Base-by-base conservation (phyloP, 2,329 filamentous ascomycete genomes). In the Trichoderma gracile region DNA sequence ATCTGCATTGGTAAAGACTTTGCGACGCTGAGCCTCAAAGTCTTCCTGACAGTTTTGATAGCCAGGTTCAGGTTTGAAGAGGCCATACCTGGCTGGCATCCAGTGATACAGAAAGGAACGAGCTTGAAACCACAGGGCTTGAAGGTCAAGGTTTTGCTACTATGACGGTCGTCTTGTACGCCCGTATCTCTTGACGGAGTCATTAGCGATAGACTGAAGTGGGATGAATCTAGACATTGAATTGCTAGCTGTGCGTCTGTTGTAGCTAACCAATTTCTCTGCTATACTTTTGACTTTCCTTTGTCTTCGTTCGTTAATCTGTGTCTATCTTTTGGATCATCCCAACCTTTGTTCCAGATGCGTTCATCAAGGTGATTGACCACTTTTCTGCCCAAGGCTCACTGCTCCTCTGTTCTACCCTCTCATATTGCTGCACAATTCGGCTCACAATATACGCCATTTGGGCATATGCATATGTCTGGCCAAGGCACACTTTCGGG, bases 1-100 rank as follows among this genome's bases (percentile, higher is more conserved):
- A 38, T 60, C 19, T 60, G 57, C 45, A 60, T 60, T 9, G 57
- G 57, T 17, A 60, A 60, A 33, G 57, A 60, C 14, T 60, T 60
- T 52, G 57, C 57, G 2, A 47, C 45, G 7, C 19, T 60, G 3
- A 60, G 57, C 43, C 43, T 60, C 1, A 60, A 60, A 25, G 57
- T 60, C 8, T 60, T 60, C 21, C 38, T 60, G 30, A 42, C 19
- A 2, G 45, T 52, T 42, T 23, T 60, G 21, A 19, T 60, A 12
- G 33, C 43, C 8, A 47, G 12, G 57, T 52, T 60, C 30, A 15
- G 19, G 14, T 60, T 60, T 60, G 46, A 60, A 47, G 57, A 60
- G 27, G 57, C 45, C 2, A 50, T 49, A 15, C 27, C 57, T 19
- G 57, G 57, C n/a, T 60, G 40, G 40, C 42, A 60, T 6, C 57